A percentile compares a stretch with the other conserved stretches of the same genome.
phyloP scores from a whole-genome alignment of 192 early-diverging fungal species.

The Tieghemiomyces parasiticus region DNA sequence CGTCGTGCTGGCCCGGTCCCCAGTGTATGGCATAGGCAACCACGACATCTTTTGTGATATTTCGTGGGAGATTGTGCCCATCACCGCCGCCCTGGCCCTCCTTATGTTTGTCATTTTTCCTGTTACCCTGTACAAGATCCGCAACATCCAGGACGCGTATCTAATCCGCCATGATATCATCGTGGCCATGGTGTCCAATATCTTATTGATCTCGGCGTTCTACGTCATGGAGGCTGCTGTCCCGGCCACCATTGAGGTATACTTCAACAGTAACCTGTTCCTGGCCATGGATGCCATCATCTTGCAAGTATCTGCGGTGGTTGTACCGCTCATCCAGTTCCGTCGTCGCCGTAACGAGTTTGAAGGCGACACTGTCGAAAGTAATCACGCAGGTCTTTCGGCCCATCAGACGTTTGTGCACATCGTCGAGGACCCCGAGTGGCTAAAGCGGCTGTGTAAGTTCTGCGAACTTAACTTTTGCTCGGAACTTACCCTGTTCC shows the following conservation, averaged over 20 bases:
- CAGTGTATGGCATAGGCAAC: not conserved
- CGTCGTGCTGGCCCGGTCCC: not conserved
- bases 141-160: not conserved
- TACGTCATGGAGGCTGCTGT: not conserved
- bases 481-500: not conserved
- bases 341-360: not conserved
- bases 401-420: not conserved
- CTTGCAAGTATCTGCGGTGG: not conserved
- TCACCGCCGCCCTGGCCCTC: not conserved
- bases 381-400: not conserved
- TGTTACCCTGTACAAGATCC: not conserved
- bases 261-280: not conserved
- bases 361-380: not conserved
- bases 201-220: not conserved
- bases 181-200: not conserved
- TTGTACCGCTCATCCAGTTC: not conserved
- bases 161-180: not conserved
- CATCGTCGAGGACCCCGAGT: not conserved
- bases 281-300: not conserved
- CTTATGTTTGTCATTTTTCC: not conserved
- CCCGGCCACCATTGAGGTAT: not conserved
- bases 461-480: not conserved
- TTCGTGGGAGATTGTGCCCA: not conserved
- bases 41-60: not conserved
- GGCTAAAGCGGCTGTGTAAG: not conserved